Conservation (phyloP, 75 land plant species). For the Ceratopteris richardii region DNA sequence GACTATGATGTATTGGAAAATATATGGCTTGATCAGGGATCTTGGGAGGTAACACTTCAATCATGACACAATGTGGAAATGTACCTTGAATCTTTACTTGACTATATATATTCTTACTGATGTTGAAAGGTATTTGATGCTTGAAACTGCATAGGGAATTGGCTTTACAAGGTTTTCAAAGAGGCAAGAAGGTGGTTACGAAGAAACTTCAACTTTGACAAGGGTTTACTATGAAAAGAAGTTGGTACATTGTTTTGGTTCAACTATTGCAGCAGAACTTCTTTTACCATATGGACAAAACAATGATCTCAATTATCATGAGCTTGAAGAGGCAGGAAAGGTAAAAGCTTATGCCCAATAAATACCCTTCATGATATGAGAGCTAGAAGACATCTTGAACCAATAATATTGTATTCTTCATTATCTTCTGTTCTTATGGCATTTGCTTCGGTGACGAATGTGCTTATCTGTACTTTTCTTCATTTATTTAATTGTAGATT, state of each 20-base stretch:
- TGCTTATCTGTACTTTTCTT: too few relatives aligned
- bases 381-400: too few relatives aligned
- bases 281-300: constrained; percentile 80
- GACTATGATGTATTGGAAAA: constrained; percentile 72
- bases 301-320: constrained; percentile 53
- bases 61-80: too few relatives aligned
- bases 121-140: too few relatives aligned
- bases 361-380: neutral
- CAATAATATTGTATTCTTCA: too few relatives aligned
- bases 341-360: constrained; percentile 13
- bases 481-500: constrained; percentile 39
- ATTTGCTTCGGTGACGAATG: too few relatives aligned
- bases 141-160: constrained; percentile 69
- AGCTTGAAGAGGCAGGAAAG: constrained; percentile 75
- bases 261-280: constrained; percentile 61
- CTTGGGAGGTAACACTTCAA: constrained; percentile 88
- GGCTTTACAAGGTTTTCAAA: constrained; percentile 76
- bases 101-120: too few relatives aligned
- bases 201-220: constrained; percentile 54
- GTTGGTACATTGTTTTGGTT: constrained; percentile 87
- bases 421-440: too few relatives aligned
- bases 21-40: constrained; percentile 75
- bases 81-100: too few relatives aligned
- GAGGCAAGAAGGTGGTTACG: constrained; percentile 47
- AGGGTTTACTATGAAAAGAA: constrained; percentile 77